phyloP scores from a whole-genome alignment of 306 rosid species.

The Ammopiptanthus mongolicus region DNA sequence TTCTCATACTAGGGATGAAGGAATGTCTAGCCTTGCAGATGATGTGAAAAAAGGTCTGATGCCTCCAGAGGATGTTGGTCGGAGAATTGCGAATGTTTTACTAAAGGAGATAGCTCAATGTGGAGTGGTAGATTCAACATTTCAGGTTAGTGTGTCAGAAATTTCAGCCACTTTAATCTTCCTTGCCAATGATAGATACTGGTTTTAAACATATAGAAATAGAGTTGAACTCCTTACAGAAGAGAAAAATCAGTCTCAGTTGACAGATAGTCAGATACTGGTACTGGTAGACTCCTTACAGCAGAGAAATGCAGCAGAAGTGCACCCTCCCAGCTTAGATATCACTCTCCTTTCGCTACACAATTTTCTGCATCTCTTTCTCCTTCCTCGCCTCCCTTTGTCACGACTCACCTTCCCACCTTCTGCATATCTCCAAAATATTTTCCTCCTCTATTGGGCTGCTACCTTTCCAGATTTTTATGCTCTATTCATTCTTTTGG shows the following conservation, averaged over 20 bases:
- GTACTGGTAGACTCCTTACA: background rate
- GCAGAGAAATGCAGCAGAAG: background rate
- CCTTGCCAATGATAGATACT: background rate
- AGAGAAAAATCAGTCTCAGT: background rate
- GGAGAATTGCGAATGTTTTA: conserved; percentile 52
- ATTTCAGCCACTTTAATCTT: background rate
- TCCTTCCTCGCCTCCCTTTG: background rate
- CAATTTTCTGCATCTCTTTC: background rate
- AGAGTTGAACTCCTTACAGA: background rate
- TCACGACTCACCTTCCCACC: background rate
- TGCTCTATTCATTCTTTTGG: background rate
- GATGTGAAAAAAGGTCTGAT: conserved; percentile 46
- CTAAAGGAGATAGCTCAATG: conserved; percentile 76
- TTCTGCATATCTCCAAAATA: background rate
- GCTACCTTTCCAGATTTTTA: background rate
- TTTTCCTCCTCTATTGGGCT: background rate
- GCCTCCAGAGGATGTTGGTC: conserved; percentile 66
- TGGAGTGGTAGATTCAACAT: conserved; percentile 90
- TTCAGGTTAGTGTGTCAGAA: conserved; percentile 59
- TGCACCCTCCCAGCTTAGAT: background rate
- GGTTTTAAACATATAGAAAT: background rate
- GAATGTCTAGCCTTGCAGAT: conserved; percentile 46
- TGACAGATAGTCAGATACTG: background rate
- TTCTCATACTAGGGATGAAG: conserved; percentile 53
- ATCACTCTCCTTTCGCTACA: background rate